A percentile compares a stretch with the other conserved stretches of the same genome.
Evolutionary conservation across 495 filamentous ascomycete species (phyloP).

Genomic region (Aspergillus ellipticus): DNA sequence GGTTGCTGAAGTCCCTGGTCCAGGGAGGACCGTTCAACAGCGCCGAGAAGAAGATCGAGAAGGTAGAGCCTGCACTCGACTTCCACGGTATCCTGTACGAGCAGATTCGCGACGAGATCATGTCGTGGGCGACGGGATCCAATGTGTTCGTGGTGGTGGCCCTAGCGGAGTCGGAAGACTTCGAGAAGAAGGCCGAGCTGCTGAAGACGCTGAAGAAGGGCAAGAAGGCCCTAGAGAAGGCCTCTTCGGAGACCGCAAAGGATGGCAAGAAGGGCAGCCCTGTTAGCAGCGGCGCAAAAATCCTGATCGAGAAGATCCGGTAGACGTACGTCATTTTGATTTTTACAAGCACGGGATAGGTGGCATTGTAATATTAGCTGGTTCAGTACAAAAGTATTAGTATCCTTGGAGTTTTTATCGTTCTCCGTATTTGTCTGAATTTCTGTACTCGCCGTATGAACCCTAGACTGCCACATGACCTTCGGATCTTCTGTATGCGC

Average conservation of each 20-base stretch:
- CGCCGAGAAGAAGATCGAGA: slow-evolving; percentile 60
- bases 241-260: slow-evolving; percentile 36
- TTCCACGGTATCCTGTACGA: slow-evolving; percentile 78
- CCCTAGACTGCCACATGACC: too few relatives aligned
- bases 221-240: slow-evolving; percentile 50
- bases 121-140: slow-evolving; percentile 82
- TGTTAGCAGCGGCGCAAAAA: slow-evolving; percentile 40
- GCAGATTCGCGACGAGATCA: slow-evolving; percentile 65
- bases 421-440: too few relatives aligned
- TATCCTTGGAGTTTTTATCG: too few relatives aligned
- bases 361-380: slow-evolving; percentile 13
- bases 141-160: slow-evolving; percentile 79
- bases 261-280: slow-evolving; percentile 38
- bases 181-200: slow-evolving; percentile 61
- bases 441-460: too few relatives aligned
- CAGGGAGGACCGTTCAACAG: slow-evolving; percentile 80
- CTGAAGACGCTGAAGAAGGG: slow-evolving; percentile 59
- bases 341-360: neutral
- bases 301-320: slow-evolving; percentile 42
- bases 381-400: slow-evolving; percentile 6
- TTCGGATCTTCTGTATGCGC: too few relatives aligned
- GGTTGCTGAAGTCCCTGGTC: slow-evolving; percentile 85
- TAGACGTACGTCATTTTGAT: slow-evolving; percentile 1
- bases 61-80: slow-evolving; percentile 68
- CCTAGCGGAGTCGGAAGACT: slow-evolving; percentile 75